These are phyloP conservation scores for Trichoderma afroharzianum DNA, from an alignment of 2,329 filamentous ascomycete species.

Conservation along the genomic window DNA sequence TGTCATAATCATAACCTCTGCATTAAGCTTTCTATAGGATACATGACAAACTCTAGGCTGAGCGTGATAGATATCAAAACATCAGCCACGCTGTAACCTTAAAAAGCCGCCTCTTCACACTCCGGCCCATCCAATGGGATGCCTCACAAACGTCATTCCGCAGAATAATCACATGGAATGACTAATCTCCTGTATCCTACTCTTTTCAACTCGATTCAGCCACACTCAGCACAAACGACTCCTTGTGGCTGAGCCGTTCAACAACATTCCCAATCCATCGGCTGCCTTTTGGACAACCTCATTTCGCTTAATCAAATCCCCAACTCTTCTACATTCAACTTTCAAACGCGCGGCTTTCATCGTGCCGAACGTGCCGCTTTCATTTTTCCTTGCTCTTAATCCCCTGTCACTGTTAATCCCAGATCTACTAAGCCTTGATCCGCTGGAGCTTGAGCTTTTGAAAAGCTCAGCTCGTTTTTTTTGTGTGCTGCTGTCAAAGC, in stretches of 20 bases:
- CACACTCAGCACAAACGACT: neutral
- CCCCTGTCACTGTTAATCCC: neutral
- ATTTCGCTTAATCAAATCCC: neutral
- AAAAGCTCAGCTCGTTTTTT: neutral
- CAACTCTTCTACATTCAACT: neutral
- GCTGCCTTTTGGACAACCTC: neutral
- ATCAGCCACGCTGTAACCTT: neutral
- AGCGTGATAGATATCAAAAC: neutral
- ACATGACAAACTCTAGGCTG: neutral
- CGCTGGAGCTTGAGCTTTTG: neutral
- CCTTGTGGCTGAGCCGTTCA: neutral
- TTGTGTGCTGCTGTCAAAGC: neutral
- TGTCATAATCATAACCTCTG: neutral
- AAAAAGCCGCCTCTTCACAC: neutral
- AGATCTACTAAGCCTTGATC: neutral
- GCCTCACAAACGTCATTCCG: slow-evolving; percentile 3
- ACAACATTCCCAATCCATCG: neutral
- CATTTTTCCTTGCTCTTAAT: neutral
- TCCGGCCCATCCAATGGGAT: neutral
- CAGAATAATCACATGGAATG: neutral
- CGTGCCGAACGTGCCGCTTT: slow-evolving; percentile 6
- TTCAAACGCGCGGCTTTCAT: neutral
- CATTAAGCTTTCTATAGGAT: neutral
- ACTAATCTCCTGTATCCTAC: neutral
- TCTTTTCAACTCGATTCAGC: neutral